phyloP scores from a whole-genome alignment of 768 basidiomycete species.

The Mycena albidolilacea region DNA sequence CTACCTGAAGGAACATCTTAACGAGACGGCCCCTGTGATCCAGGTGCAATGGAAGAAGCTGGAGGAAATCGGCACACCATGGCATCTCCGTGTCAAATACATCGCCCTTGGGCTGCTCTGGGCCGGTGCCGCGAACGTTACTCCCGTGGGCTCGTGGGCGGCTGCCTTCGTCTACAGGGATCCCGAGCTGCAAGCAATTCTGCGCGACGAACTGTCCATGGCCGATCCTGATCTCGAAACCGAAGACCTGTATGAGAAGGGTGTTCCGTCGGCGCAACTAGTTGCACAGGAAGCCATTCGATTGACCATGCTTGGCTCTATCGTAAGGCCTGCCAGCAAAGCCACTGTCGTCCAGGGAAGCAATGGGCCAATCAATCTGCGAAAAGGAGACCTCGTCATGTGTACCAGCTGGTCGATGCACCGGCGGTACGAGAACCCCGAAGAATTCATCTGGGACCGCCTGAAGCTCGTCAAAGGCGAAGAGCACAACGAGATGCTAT shows the following conservation, averaged over 20 bases:
- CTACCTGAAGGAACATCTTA: not conserved
- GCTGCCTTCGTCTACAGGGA: constrained; percentile 3
- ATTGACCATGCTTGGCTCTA: not conserved
- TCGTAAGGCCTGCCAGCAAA: not conserved
- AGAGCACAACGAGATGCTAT: not conserved
- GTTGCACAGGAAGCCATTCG: constrained; percentile 1
- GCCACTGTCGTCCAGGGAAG: not conserved
- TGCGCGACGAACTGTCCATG: constrained; percentile 1
- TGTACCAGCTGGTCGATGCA: constrained; percentile 4
- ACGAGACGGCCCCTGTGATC: not conserved
- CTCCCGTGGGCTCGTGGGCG: not conserved
- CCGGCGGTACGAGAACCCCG: not conserved
- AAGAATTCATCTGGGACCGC: not conserved
- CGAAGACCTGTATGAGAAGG: not conserved
- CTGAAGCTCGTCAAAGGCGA: not conserved
- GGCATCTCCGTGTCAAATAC: constrained; percentile 1
- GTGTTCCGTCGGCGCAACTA: not conserved
- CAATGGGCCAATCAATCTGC: not conserved
- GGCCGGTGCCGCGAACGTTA: not conserved
- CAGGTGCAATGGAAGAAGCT: constrained; percentile 1
- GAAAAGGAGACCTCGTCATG: not conserved
- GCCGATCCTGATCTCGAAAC: not conserved
- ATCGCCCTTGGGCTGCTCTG: not conserved
- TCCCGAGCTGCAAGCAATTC: not conserved
- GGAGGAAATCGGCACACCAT: not conserved